Percentiles rank a stretch among this genome's conserved stretches.
These are phyloP conservation scores for Phytophthora lateralis DNA, from an alignment of 352 stramenopile genomes.

Conservation along the genomic window DNA sequence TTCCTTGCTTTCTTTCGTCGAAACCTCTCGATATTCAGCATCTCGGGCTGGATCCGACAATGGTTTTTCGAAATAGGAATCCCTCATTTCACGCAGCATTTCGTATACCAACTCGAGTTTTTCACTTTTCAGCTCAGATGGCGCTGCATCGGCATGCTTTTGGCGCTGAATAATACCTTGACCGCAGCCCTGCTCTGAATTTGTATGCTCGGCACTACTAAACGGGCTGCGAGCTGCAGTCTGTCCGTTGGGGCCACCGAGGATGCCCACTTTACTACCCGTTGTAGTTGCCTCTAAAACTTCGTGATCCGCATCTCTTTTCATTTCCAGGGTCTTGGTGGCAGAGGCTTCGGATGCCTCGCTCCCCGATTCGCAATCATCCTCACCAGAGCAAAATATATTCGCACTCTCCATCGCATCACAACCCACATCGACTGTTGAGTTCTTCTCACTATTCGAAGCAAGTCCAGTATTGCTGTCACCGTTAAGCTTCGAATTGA, in stretches of 20 bases:
- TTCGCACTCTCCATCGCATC: conserved; percentile 13
- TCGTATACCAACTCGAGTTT: conserved; percentile 32
- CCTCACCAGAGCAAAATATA: neutral
- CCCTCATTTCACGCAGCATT: conserved; percentile 30
- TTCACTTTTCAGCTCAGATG: conserved; percentile 5
- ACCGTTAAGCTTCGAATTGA: neutral
- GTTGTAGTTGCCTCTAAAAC: neutral
- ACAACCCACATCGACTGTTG: conserved; percentile 20
- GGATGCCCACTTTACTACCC: neutral
- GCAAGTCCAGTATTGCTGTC: neutral
- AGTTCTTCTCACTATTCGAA: neutral
- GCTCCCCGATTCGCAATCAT: neutral
- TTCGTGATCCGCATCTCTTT: neutral
- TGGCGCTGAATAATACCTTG: neutral
- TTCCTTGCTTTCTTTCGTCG: neutral
- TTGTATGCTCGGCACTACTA: neutral
- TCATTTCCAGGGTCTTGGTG: neutral
- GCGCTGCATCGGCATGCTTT: neutral
- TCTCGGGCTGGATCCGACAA: neutral
- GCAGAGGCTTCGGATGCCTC: neutral
- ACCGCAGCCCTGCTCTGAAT: neutral
- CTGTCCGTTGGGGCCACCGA: neutral
- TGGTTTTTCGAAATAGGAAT: conserved; percentile 6
- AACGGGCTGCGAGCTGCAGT: neutral
- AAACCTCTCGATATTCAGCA: neutral